Evolutionary conservation across 1,284 basidiomycete species (phyloP).

Genomic region (Cryptococcus depauperatus): DNA sequence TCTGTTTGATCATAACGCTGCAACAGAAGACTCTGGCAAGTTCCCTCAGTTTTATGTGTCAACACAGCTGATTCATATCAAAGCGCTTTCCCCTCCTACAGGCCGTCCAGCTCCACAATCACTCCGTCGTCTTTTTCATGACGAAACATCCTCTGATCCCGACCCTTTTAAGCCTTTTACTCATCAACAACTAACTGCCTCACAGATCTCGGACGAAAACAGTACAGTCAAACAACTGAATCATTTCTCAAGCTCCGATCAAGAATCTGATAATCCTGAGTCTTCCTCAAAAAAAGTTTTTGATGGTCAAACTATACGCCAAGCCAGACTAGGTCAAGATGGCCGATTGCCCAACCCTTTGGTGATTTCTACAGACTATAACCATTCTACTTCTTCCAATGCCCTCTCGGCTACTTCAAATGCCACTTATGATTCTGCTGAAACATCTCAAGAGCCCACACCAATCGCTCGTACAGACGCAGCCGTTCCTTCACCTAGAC

Average conservation of each 20-base stretch:
- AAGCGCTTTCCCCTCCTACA: conserved; percentile 18
- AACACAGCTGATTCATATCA: neutral
- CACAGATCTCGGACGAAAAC: conserved; percentile 18
- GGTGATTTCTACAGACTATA: conserved; percentile 5
- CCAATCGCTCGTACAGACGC: conserved; percentile 16
- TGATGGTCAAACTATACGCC: conserved; percentile 21
- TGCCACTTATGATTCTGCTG: conserved; percentile 9
- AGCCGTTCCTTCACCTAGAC: conserved; percentile 8
- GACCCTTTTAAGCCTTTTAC: conserved; percentile 42
- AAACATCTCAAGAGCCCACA: conserved; percentile 17
- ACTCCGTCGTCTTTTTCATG: conserved; percentile 43
- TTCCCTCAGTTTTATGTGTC: neutral
- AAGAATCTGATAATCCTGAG: conserved; percentile 1
- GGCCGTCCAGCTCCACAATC: conserved; percentile 39
- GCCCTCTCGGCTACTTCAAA: neutral
- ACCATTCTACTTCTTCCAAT: conserved; percentile 1
- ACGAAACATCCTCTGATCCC: conserved; percentile 34
- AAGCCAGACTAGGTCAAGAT: conserved; percentile 10
- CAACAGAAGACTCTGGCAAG: conserved; percentile 20
- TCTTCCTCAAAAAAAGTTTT: conserved; percentile 2
- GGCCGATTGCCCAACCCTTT: conserved; percentile 12
- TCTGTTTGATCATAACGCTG: conserved; percentile 25
- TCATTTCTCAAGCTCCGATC: conserved; percentile 11
- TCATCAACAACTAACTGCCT: conserved; percentile 27
- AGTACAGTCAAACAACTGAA: conserved; percentile 17